Evolutionary conservation across 768 basidiomycete species (phyloP), one percentile per base, ranked within the genome.

Genomic region (Boletus insuetus): DNA sequence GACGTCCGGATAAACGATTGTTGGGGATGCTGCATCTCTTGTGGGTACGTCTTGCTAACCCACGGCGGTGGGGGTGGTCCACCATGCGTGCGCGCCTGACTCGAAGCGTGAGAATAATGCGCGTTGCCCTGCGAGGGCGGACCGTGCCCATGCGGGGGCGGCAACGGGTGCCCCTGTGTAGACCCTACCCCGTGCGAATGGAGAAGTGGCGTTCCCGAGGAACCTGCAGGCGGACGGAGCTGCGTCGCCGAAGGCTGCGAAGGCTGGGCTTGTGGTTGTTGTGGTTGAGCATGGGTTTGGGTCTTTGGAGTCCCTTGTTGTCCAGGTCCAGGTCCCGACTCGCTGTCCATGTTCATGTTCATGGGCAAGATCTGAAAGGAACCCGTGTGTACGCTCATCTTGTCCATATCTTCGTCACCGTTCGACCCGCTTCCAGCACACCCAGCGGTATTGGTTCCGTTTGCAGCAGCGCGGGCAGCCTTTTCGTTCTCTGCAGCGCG

Each of bases 331-430:
- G 57, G 31, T 2, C 54, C 58, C 34, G 64, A 39, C 24, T 59
- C 63, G 16, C 32, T 26, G 16, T 69, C 64, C 44, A 69, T 24
- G 26, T 39, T 58, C 63, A 69, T 64, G 12, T 26, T 41, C 56
- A 68, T 55, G 0, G 65, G 13, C 49, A 68, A 32, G 45, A 84
- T 73, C 64, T 85, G 84, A 64, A 86, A 86, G n/a, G 84, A 81
- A 0, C 82, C 73, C 60, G 84, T 82, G 60, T 85, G 83, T 24
- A 75, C 76, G 9, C 56, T 51, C 64, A 72, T 70, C 50, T 69
- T 71, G 35, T 71, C 68, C 46, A 68, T 50, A 1, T 62, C 64
- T 8, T 43, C 60, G 24, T 41, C 39, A 6, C 31, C 41, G 40
- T 38, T 51, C 29, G 60, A 47, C 49, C 52, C 46, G 32, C 46